Evolutionary conservation across 176 grass and related monocot species (phyloP).

Genomic region (Paspalum vaginatum): DNA sequence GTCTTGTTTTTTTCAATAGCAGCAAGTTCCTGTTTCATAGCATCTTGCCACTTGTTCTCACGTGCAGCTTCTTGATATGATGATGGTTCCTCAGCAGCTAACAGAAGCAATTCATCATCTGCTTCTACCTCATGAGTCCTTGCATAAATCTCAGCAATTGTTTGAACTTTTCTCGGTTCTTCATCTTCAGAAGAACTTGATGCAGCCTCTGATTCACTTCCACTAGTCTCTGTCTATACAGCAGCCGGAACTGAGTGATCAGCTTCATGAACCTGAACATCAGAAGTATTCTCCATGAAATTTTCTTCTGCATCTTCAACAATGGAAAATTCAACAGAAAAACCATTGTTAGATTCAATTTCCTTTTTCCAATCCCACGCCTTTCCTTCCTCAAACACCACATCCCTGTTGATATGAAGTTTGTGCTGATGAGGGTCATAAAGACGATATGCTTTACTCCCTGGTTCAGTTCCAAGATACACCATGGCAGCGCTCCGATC

Average conservation of each 20-base stretch:
- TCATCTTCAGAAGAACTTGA: no score
- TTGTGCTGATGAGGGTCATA: neutral
- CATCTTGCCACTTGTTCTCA: no score
- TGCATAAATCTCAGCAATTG: fast-evolving
- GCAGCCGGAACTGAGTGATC: no score
- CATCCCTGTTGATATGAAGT: neutral
- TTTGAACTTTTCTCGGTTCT: neutral
- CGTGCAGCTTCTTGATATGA: no score
- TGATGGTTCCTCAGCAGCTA: neutral
- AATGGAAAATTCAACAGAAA: neutral
- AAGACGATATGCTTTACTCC: neutral
- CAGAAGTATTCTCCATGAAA: no score
- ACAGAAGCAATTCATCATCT: neutral
- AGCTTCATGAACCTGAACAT: no score
- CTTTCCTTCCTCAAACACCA: neutral
- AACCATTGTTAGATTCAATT: fast-evolving
- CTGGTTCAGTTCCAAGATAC: neutral
- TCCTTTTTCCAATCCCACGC: neutral
- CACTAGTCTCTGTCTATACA: no score
- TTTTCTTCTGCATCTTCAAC: no score
- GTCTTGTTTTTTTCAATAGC: no score
- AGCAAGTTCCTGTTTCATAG: no score
- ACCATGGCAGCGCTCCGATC: no score
- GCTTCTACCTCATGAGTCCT: neutral
- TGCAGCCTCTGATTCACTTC: no score